Conservation (phyloP, 257 asterid genomes). For the Echium plantagineum region DNA sequence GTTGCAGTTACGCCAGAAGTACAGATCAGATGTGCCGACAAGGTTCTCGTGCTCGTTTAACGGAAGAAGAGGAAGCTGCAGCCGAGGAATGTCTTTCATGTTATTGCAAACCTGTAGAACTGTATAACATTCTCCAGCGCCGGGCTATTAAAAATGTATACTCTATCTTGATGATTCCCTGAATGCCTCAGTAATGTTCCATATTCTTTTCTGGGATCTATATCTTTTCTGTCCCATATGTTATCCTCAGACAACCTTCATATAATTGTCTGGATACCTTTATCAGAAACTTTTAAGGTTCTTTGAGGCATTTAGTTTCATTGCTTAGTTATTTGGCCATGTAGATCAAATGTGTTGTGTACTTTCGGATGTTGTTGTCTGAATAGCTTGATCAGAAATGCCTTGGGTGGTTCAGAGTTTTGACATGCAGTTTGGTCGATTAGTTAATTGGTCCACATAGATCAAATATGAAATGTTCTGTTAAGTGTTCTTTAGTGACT, state of each 20-base stretch:
- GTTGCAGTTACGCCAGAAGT: conserved; percentile 76
- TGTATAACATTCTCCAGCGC: conserved; percentile 90
- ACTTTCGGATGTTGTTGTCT: neutral
- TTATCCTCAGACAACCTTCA: neutral
- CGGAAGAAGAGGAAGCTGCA: conserved; percentile 83
- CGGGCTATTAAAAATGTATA: conserved; percentile 67
- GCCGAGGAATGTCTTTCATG: conserved; percentile 90
- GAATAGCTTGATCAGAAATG: neutral
- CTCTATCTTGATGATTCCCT: conserved; percentile 2
- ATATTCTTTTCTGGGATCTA: neutral
- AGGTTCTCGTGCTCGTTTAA: conserved; percentile 70
- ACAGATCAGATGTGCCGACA: conserved; percentile 90
- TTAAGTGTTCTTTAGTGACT: too few species aligned
- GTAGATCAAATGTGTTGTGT: neutral
- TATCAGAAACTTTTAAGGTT: neutral
- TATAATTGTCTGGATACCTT: neutral
- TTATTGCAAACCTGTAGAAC: conserved; percentile 94
- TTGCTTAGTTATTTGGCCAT: neutral
- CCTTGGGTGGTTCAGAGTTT: neutral
- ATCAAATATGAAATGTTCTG: too few species aligned
- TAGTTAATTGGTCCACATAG: too few species aligned
- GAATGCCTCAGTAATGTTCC: neutral
- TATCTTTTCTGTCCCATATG: neutral
- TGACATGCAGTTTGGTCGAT: neutral
- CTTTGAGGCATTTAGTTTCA: neutral